Evolutionary conservation across 805 yeast genomes (phyloP), one percentile per base, ranked within the genome.

Genomic region (Yarrowia sp.): DNA sequence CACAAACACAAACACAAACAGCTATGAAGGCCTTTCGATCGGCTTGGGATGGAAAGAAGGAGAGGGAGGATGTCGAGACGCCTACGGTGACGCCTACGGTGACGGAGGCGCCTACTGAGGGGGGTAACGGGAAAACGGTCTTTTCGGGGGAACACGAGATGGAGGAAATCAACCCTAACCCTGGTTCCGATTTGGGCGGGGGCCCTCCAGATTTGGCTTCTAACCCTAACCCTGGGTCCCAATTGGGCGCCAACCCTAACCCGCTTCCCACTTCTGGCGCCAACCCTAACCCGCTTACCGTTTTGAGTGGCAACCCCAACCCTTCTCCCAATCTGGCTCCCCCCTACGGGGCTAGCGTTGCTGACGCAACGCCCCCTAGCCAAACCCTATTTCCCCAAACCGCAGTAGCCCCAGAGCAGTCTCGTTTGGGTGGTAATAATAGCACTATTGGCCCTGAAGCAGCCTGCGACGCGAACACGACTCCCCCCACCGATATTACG

Each of bases 401-500:
- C 41, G 41, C 57, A 50, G 33, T 36, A 36, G 55, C 28, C 13
- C 32, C 4, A 4, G 42, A 22, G 7, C 43, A 36, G 58, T 10
- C 58, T 51, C 33, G 35, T 38, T 18, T 35, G 42, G 42, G 57
- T 22, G 58, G 33, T 51, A 51, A 51, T 51, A 51, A 51, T 51
- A 22, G 41, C 17, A 15, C 39, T 9, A 36, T 15, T 28, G 18
- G 51, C 15, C 8, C 11, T 15, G 22, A 18, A 45, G 13, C 44
- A 7, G 22, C 44, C 1, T 5, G 28, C 28, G 4, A 17, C 44
- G 44, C 9, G 28, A 13, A 41, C 13, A 14, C 44, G 8, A n/a
- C 44, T 41, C 7, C 44, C 14, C 28, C 17, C 32, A 8, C 53
- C n/a, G n/a, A n/a, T n/a, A n/a, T n/a, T n/a, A n/a, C n/a, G n/a